Evolutionary conservation across 2,329 filamentous ascomycete species (phyloP).

Genomic region (Ciborinia camelliae): DNA sequence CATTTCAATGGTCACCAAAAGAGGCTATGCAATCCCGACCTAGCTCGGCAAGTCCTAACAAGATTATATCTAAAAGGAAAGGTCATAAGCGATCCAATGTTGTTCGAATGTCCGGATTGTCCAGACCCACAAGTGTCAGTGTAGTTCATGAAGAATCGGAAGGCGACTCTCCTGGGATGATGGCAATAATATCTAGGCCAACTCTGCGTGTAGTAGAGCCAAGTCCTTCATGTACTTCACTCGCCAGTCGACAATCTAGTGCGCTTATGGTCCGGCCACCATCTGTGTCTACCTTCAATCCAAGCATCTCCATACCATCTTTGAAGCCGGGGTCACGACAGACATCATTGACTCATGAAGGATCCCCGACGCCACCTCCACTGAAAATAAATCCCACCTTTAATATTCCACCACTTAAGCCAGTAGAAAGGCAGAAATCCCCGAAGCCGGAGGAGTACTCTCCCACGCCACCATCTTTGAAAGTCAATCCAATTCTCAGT

Average conservation of each 20-base stretch:
- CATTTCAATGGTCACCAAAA: slow-evolving; percentile 34
- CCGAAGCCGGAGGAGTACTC: slow-evolving; percentile 14
- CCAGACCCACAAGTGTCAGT: slow-evolving; percentile 28
- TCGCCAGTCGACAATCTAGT: slow-evolving; percentile 14
- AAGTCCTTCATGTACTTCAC: slow-evolving; percentile 22
- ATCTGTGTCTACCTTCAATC: slow-evolving; percentile 29
- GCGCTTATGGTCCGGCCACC: slow-evolving; percentile 24
- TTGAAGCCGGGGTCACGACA: background rate
- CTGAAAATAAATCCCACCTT: slow-evolving; percentile 28
- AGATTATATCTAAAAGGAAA: slow-evolving; percentile 20
- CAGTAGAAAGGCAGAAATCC: background rate
- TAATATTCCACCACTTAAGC: slow-evolving; percentile 19
- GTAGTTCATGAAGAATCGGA: slow-evolving; percentile 31
- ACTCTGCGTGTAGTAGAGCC: slow-evolving; percentile 20
- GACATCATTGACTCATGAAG: slow-evolving; percentile 3
- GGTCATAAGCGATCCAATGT: slow-evolving; percentile 33
- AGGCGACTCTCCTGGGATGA: slow-evolving; percentile 23
- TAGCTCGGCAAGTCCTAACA: slow-evolving; percentile 21
- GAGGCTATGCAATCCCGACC: slow-evolving; percentile 25
- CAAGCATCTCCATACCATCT: slow-evolving; percentile 23
- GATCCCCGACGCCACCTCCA: slow-evolving; percentile 21
- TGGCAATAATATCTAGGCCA: slow-evolving; percentile 17
- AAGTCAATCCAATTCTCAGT: slow-evolving; percentile 25
- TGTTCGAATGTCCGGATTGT: slow-evolving; percentile 30
- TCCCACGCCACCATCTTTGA: slow-evolving; percentile 25